Conservation (phyloP, 371 early-diverging fungal genomes). For the Nematocida ausubeli region DNA sequence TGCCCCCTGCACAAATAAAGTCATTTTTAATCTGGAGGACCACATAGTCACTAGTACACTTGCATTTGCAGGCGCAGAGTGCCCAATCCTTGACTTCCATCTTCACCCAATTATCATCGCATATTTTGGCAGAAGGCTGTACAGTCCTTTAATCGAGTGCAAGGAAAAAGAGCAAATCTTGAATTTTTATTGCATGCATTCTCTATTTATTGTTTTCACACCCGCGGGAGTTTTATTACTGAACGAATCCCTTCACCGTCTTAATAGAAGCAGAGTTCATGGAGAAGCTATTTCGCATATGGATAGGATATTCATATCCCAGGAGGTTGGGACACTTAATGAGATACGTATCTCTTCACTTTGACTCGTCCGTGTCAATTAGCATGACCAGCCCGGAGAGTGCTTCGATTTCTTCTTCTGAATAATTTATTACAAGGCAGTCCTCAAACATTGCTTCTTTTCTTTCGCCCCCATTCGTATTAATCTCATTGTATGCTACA, state of each 20-base stretch:
- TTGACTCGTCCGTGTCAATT: not conserved
- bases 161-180: constrained; percentile 2
- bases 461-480: not conserved
- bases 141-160: not conserved
- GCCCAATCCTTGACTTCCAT: constrained; percentile 4
- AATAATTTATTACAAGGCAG: constrained; percentile 53
- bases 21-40: not conserved
- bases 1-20: not conserved
- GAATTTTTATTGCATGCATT: not conserved
- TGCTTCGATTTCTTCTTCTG: constrained; percentile 57
- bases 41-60: not conserved
- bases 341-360: constrained; percentile 19
- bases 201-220: constrained; percentile 51
- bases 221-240: constrained; percentile 2
- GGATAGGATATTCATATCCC: constrained; percentile 9
- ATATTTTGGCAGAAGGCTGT: constrained; percentile 18
- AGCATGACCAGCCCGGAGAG: constrained; percentile 55
- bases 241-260: constrained; percentile 16
- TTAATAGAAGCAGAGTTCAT: not conserved
- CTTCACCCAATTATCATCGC: constrained; percentile 15
- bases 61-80: not conserved
- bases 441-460: constrained; percentile 27
- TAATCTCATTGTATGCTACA: constrained; percentile 51
- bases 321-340: constrained; percentile 2
- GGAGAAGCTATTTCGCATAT: not conserved